phyloP scores from a whole-genome alignment of 345 rosid species.

The Lumnitzera littorea region DNA sequence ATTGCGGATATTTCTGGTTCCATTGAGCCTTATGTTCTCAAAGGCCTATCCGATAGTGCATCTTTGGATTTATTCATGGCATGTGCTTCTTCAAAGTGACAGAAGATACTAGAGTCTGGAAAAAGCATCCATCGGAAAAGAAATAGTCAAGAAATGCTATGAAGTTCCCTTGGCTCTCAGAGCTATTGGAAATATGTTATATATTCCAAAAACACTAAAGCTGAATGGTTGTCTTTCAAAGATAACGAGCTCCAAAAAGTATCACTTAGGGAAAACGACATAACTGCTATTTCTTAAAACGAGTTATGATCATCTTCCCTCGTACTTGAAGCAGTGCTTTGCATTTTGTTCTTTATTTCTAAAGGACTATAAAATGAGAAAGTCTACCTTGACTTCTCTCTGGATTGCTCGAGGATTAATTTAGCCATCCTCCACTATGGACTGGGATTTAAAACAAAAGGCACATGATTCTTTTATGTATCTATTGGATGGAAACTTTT shows the following conservation, averaged over 20 bases:
- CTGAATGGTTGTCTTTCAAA: conserved; percentile 14
- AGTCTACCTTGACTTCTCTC: conserved; percentile 11
- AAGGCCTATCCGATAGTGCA: background rate
- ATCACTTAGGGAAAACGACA: background rate
- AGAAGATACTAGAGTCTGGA: background rate
- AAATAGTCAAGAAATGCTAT: conserved; percentile 12
- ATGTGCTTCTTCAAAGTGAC: background rate
- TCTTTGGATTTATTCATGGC: conserved; percentile 7
- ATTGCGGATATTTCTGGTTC: conserved; percentile 2
- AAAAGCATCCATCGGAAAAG: conserved; percentile 11
- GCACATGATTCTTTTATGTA: conserved; percentile 20
- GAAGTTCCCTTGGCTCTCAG: conserved; percentile 22
- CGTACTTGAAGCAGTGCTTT: conserved; percentile 20
- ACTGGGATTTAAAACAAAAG: conserved; percentile 1
- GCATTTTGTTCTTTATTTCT: conserved; percentile 21
- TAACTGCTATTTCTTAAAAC: conserved; percentile 10
- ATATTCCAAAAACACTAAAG: conserved; percentile 2
- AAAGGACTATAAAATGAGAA: conserved; percentile 8
- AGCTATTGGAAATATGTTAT: conserved; percentile 13
- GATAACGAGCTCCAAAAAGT: conserved; percentile 7
- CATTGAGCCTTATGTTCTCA: background rate
- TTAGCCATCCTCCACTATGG: background rate
- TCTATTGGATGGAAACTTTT: conserved; percentile 15
- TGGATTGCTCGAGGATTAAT: conserved; percentile 26
- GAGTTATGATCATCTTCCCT: conserved; percentile 20